Percentiles rank a stretch among this genome's conserved stretches.
phyloP scores from a whole-genome alignment of 148 eudicot species.

The Rhododendron williamsianum region DNA sequence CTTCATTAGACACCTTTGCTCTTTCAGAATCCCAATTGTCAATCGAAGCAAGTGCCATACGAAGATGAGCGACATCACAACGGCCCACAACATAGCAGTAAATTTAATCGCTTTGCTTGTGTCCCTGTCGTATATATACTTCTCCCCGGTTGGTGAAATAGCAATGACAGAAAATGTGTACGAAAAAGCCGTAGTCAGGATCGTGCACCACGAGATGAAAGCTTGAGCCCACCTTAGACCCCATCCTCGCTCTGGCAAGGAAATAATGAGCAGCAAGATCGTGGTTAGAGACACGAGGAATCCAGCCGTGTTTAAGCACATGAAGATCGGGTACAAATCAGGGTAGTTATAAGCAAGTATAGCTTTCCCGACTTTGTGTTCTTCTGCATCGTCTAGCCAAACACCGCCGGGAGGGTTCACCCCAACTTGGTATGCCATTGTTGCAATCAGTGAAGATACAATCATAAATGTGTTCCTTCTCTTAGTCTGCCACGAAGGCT shows the following conservation, averaged over 20 bases:
- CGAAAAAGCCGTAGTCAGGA: too few species aligned
- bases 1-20: too few species aligned
- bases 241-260: neutral
- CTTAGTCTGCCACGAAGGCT: neutral
- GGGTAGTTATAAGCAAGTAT: neutral
- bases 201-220: too few species aligned
- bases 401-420: neutral
- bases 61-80: too few species aligned
- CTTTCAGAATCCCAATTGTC: too few species aligned
- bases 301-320: neutral
- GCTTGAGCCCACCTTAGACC: too few species aligned
- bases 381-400: neutral
- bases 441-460: neutral
- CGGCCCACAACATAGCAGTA: too few species aligned
- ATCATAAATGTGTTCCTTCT: neutral
- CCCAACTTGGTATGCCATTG: neutral
- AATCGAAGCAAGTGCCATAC: too few species aligned
- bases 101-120: too few species aligned
- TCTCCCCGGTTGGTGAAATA: too few species aligned
- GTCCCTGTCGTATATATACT: too few species aligned
- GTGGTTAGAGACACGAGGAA: neutral
- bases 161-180: too few species aligned
- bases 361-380: neutral
- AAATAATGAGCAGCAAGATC: neutral
- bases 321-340: neutral